phyloP scores from a whole-genome alignment of 2,329 filamentous ascomycete species.

The Huntiella bhutanensis region DNA sequence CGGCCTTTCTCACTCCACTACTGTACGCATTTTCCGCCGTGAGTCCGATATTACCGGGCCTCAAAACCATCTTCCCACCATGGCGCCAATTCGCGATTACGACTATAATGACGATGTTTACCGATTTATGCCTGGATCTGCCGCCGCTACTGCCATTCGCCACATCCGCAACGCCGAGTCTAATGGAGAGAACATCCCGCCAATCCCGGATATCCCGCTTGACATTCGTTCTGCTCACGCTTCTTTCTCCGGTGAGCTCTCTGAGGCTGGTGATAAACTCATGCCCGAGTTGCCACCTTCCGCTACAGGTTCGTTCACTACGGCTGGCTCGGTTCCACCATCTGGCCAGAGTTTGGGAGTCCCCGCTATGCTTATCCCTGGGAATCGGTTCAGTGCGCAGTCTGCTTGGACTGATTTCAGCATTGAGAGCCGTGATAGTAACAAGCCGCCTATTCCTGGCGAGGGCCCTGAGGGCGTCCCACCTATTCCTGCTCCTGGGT shows the following conservation, averaged over 20 bases:
- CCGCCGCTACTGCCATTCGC: constrained; percentile 14
- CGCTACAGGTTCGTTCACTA: not conserved
- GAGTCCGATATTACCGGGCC: constrained; percentile 18
- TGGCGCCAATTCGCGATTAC: constrained; percentile 9
- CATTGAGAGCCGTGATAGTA: constrained; percentile 26
- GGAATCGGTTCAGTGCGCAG: constrained; percentile 32
- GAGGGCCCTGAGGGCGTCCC: too few species aligned
- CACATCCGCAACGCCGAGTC: constrained; percentile 16
- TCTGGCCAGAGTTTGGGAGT: constrained; percentile 28
- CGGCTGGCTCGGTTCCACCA: constrained; percentile 13
- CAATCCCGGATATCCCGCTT: constrained; percentile 10
- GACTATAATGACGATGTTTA: constrained; percentile 22
- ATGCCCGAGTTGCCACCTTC: constrained; percentile 14
- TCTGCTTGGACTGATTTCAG: constrained; percentile 44
- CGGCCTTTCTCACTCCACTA: constrained; percentile 7
- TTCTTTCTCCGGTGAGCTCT: constrained; percentile 23
- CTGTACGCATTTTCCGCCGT: constrained; percentile 25
- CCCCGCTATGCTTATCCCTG: constrained; percentile 24
- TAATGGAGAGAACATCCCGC: constrained; percentile 17
- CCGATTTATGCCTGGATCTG: constrained; percentile 18
- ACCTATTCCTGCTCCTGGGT: not conserved
- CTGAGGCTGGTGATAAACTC: constrained; percentile 17
- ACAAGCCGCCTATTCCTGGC: constrained; percentile 10
- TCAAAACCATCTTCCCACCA: constrained; percentile 1
- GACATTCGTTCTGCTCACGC: constrained; percentile 17